phyloP scores from a whole-genome alignment of 2,329 filamentous ascomycete species.

The Sporothrix protearum region DNA sequence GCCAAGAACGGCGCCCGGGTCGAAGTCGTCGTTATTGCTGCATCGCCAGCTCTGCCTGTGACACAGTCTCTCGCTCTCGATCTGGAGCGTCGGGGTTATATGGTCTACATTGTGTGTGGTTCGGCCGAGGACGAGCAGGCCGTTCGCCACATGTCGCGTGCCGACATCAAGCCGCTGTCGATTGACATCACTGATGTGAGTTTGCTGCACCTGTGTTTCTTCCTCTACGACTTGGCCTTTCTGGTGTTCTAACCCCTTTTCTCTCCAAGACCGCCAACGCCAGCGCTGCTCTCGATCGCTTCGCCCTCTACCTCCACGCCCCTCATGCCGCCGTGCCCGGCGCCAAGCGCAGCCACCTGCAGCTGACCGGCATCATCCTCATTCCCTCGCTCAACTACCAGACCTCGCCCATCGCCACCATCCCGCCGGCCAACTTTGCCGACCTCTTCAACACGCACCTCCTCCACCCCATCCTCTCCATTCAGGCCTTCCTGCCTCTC shows the following conservation, averaged over 20 bases:
- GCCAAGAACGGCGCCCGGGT: conserved; percentile 78
- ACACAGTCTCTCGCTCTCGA: conserved; percentile 80
- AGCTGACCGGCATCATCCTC: conserved; percentile 74
- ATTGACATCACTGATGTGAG: conserved; percentile 78
- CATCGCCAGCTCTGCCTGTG: conserved; percentile 79
- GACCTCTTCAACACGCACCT: conserved; percentile 91
- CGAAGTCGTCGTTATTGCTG: conserved; percentile 84
- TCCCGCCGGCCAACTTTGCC: conserved; percentile 78
- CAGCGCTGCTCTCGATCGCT: conserved; percentile 66
- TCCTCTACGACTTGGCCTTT: too few species aligned
- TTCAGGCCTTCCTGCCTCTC: conserved; percentile 83
- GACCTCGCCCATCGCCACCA: conserved; percentile 77
- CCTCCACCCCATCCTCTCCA: conserved; percentile 80
- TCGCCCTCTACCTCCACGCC: conserved; percentile 66
- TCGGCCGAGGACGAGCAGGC: conserved; percentile 80
- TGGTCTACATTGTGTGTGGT: conserved; percentile 85
- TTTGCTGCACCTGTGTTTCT: conserved; percentile 24
- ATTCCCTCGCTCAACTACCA: conserved; percentile 79
- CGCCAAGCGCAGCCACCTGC: conserved; percentile 70
- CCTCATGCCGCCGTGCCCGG: conserved; percentile 74
- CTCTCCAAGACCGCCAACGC: conserved; percentile 60
- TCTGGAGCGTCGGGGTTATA: conserved; percentile 84
- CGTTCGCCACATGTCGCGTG: conserved; percentile 70
- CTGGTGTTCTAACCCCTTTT: too few species aligned
- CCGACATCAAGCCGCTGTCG: conserved; percentile 76